A percentile compares a stretch with the other conserved stretches of the same genome.
Evolutionary conservation across 2,329 filamentous ascomycete species (phyloP).

Genomic region (Plectosphaerella plurivora): DNA sequence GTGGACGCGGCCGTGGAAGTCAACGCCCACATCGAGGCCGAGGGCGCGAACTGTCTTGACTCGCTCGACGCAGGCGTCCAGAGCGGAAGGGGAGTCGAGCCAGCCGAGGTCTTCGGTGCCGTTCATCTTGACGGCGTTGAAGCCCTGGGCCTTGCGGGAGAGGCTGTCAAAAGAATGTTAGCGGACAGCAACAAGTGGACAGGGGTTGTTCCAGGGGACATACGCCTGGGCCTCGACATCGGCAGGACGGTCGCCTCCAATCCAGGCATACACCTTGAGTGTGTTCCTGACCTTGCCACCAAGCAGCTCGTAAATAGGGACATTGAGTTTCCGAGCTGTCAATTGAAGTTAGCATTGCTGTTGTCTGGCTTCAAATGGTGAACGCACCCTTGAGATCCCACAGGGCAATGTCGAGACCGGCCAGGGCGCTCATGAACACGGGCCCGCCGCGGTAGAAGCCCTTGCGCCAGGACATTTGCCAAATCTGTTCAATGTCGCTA

Average conservation of each 20-base stretch:
- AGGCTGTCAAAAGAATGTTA: conserved; percentile 32
- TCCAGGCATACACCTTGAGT: conserved; percentile 73
- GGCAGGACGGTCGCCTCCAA: conserved; percentile 66
- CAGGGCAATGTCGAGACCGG: conserved; percentile 73
- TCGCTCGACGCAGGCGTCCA: conserved; percentile 62
- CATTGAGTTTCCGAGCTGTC: conserved; percentile 41
- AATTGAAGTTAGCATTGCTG: background rate
- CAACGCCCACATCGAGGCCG: conserved; percentile 68
- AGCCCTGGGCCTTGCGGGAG: conserved; percentile 55
- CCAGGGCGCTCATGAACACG: conserved; percentile 74
- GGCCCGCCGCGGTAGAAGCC: conserved; percentile 75
- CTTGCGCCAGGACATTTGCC: conserved; percentile 67
- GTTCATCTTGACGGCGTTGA: conserved; percentile 73
- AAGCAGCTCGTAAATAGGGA: conserved; percentile 69
- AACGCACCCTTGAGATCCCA: conserved; percentile 67
- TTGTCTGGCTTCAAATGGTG: background rate
- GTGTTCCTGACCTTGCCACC: conserved; percentile 70
- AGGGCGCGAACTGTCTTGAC: conserved; percentile 64
- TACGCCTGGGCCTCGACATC: conserved; percentile 63
- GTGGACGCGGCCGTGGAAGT: conserved; percentile 75
- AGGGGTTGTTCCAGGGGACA: conserved; percentile 13
- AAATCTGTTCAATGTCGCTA: conserved; percentile 76
- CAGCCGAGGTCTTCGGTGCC: conserved; percentile 71
- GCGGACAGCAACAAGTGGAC: background rate
- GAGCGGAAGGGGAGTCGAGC: conserved; percentile 65